A percentile compares a stretch with the other conserved stretches of the same genome.
Evolutionary conservation across 768 basidiomycete genomes (phyloP).

Genomic region (Strobilomyces confusus): DNA sequence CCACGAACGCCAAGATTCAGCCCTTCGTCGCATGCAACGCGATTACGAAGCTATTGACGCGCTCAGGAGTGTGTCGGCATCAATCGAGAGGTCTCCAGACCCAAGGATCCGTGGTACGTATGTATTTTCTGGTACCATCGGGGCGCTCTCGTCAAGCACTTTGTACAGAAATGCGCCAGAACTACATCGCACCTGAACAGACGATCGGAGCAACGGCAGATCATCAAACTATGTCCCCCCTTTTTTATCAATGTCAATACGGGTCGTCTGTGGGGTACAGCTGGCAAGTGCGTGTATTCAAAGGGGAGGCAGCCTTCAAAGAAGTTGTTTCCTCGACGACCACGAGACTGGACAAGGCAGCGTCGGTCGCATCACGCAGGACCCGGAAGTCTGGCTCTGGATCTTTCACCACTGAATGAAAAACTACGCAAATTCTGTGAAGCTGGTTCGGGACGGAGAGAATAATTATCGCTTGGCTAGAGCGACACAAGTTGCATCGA

Average conservation of each 20-base stretch:
- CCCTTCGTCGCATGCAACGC: not conserved
- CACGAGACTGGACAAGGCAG: not conserved
- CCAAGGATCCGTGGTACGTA: not conserved
- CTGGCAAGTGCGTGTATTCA: not conserved
- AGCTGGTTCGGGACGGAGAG: not conserved
- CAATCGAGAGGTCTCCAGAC: not conserved
- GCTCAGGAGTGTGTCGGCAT: not conserved
- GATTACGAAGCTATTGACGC: not conserved
- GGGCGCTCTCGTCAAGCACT: not conserved
- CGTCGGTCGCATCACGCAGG: constrained; percentile 3
- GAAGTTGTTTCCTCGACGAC: constrained; percentile 6
- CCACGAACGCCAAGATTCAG: constrained; percentile 2
- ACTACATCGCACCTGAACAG: not conserved
- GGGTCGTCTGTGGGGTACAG: constrained; percentile 1
- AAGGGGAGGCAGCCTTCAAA: not conserved
- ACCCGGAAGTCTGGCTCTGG: not conserved
- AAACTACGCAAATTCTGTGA: not conserved
- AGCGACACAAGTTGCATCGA: not conserved
- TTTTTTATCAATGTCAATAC: constrained; percentile 8
- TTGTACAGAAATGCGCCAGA: not conserved
- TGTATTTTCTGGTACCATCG: too few relatives aligned
- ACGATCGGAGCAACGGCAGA: not conserved
- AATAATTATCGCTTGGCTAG: not conserved
- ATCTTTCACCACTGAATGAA: not conserved
- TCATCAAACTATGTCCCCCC: constrained; percentile 1